Evolutionary conservation across 768 basidiomycete species (phyloP).

Genomic region (Dioszegia crocea): DNA sequence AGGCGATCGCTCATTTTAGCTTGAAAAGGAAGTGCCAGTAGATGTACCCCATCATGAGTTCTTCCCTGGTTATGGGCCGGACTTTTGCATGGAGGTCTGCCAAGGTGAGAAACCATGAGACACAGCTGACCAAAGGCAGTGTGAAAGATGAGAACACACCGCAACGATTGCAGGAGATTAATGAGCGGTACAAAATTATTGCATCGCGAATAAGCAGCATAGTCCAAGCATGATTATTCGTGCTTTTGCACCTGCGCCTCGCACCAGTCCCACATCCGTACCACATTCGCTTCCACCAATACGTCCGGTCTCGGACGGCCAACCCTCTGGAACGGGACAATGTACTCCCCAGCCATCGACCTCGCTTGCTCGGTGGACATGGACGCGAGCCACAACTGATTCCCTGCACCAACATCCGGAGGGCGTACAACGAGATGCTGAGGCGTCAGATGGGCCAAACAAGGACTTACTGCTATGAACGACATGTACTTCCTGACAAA

Average conservation of each 20-base stretch:
- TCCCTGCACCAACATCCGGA: constrained; percentile 22
- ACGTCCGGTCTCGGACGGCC: constrained; percentile 32
- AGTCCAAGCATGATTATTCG: constrained; percentile 11
- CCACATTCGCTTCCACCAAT: constrained; percentile 15
- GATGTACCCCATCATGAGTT: constrained; percentile 73
- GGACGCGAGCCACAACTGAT: constrained; percentile 40
- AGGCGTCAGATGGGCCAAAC: neutral
- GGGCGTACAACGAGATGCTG: neutral
- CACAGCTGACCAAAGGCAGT: constrained; percentile 54
- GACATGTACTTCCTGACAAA: constrained; percentile 14
- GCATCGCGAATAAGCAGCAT: constrained; percentile 21
- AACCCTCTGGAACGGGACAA: constrained; percentile 35
- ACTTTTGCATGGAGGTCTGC: constrained; percentile 73
- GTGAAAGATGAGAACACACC: constrained; percentile 69
- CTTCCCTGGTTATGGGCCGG: constrained; percentile 72
- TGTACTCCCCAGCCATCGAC: constrained; percentile 29
- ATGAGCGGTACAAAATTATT: constrained; percentile 16
- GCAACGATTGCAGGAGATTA: constrained; percentile 52
- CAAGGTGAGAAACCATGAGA: constrained; percentile 18
- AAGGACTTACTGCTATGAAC: constrained; percentile 28
- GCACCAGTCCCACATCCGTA: constrained; percentile 39
- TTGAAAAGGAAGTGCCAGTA: constrained; percentile 57
- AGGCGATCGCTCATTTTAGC: constrained; percentile 53
- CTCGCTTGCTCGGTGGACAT: constrained; percentile 22
- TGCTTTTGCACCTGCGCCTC: constrained; percentile 25